Evolutionary conservation across 306 rosid species (phyloP), one percentile per base, ranked within the genome.

Genomic region (Acmispon strigosus): DNA sequence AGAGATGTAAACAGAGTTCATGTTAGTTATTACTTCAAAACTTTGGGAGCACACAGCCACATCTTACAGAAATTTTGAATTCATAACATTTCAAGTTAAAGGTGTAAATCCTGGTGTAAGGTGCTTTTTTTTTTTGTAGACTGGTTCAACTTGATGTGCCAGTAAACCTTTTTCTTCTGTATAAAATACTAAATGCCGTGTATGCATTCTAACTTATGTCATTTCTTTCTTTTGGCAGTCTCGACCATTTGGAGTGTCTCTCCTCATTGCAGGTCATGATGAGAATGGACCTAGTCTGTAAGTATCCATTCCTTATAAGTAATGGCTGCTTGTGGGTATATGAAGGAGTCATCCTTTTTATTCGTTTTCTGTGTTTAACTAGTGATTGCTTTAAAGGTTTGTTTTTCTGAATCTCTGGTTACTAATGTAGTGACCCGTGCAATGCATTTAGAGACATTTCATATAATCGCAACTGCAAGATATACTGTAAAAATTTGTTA

Each of bases 221-320:
- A 14, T 75, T 36, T 64, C 22, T 39, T 49, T 61, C 61, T 64
- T 17, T 16, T 77, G 82, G 47, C 90, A 89, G 97, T 91, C 97
- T 78, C 91, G 97, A 61, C 97, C 97, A 39, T 91, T 91, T 78
- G 97, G 97, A 34, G 97, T 91, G 45, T 89, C 97, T 78, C 96
- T 91, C 64, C 96, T 91, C 60, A 91, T 91, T 86, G 97, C 97
- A 63, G 97, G 97, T 8, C 96, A 91, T 82, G 97, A 91, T 72
- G 97, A 91, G 85, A 87, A 88, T 72, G 97, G 97, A 32, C 96
- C 96, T 36, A 77, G 92, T 82, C 55, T 91, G 97, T 88, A 83
- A 88, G 97, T 88, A 37, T 56, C 41, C 22, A 32, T 56, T 73
- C 53, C 18, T 2, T 29, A 59, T 50, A 41, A 22, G 22, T 18